Evolutionary conservation across 352 stramenopile species (phyloP).

Genomic region (Halophytophthora polymorphica): DNA sequence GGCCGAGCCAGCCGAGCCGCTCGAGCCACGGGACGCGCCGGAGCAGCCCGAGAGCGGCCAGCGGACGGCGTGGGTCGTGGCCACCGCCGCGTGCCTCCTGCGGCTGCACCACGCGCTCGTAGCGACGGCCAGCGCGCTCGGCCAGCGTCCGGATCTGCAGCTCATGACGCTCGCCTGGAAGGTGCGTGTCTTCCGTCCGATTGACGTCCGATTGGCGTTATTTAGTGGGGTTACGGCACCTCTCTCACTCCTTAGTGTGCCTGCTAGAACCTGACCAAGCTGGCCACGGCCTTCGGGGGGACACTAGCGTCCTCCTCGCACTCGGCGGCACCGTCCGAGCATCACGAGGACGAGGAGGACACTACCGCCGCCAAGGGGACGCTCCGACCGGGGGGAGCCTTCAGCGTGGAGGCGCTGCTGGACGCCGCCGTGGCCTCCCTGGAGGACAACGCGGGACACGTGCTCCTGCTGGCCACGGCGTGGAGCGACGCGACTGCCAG

Average conservation of each 20-base stretch:
- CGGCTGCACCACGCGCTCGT: constrained; percentile 19
- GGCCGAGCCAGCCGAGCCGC: too few species aligned
- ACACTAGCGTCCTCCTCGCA: constrained; percentile 5
- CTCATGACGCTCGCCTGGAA: constrained; percentile 50
- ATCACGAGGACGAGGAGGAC: background rate
- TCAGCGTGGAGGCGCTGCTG: constrained; percentile 33
- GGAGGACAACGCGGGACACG: constrained; percentile 20
- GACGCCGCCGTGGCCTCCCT: constrained; percentile 25
- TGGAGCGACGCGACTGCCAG: too few species aligned
- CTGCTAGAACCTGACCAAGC: constrained; percentile 42
- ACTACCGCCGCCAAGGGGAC: background rate
- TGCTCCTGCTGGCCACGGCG: constrained; percentile 11
- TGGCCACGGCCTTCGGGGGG: constrained; percentile 27
- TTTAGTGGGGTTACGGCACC: background rate
- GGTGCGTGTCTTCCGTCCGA: constrained; percentile 13
- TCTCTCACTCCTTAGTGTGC: too few species aligned
- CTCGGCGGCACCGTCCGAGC: background rate
- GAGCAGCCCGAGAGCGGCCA: too few species aligned
- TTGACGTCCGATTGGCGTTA: background rate
- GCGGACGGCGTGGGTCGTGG: constrained; percentile 9
- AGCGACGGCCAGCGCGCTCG: constrained; percentile 6
- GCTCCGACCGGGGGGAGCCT: constrained; percentile 1
- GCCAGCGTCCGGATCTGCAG: constrained; percentile 24
- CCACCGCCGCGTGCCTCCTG: constrained; percentile 16
- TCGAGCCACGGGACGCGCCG: too few species aligned